Percentiles rank a stretch among this genome's conserved stretches.
These are phyloP conservation scores for Rutstroemia sp. DNA, from an alignment of 2,329 filamentous ascomycete species.

Conservation along the genomic window DNA sequence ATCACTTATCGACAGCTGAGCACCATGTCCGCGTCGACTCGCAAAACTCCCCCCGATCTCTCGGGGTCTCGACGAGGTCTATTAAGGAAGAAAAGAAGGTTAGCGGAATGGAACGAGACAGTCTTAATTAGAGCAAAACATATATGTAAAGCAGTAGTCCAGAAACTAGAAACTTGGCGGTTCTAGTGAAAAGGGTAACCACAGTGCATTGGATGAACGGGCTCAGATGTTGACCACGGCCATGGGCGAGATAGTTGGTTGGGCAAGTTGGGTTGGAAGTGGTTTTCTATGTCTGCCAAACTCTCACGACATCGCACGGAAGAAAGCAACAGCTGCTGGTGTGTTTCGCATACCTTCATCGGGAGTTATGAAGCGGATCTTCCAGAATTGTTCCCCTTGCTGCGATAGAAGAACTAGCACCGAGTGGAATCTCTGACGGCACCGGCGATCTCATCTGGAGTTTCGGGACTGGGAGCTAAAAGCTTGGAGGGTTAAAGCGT, in stretches of 20 bases:
- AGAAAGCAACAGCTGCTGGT: background rate
- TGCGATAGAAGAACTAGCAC: conserved; percentile 24
- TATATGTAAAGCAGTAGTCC: background rate
- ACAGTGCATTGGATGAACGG: background rate
- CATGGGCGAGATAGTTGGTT: background rate
- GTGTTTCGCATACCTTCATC: conserved; percentile 28
- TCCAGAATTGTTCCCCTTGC: conserved; percentile 25
- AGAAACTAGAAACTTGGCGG: background rate
- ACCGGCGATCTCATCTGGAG: conserved; percentile 28
- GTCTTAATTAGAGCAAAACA: background rate
- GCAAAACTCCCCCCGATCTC: conserved; percentile 30
- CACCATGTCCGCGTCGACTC: conserved; percentile 28
- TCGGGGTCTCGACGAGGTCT: conserved; percentile 31
- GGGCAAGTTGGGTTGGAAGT: background rate
- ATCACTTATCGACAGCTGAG: conserved; percentile 48
- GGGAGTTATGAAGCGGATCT: conserved; percentile 14
- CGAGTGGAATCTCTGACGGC: conserved; percentile 21
- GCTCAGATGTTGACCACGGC: background rate
- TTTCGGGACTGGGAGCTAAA: conserved; percentile 1
- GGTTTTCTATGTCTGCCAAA: background rate
- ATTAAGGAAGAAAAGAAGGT: conserved; percentile 14
- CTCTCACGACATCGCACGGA: background rate
- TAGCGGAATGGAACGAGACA: conserved; percentile 12
- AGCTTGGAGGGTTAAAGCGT: background rate
- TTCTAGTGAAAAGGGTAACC: background rate